phyloP scores from a whole-genome alignment of 2,329 filamentous ascomycete species.

The Daldinia sp. region DNA sequence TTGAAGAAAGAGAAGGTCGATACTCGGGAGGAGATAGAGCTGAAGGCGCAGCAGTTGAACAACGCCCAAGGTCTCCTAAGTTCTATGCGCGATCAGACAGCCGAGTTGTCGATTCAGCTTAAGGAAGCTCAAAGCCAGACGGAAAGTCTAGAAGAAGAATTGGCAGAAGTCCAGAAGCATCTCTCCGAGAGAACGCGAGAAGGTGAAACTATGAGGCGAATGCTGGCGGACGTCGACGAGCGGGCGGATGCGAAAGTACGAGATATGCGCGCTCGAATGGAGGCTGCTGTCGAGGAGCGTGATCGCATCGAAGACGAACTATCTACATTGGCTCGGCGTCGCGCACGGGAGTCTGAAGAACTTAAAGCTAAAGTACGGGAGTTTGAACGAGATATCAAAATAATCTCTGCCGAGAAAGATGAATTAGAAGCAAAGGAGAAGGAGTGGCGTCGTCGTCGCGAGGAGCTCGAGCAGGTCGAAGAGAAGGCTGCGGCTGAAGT shows the following conservation, averaged over 20 bases:
- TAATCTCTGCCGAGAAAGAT: slow-evolving; percentile 76
- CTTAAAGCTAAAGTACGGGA: slow-evolving; percentile 81
- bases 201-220: slow-evolving; percentile 90
- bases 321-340: slow-evolving; percentile 76
- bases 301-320: slow-evolving; percentile 93
- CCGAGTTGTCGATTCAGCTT: slow-evolving; percentile 88
- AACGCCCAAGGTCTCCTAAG: slow-evolving; percentile 86
- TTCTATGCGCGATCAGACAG: slow-evolving; percentile 91
- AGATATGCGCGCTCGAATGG: slow-evolving; percentile 89
- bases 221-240: slow-evolving; percentile 86
- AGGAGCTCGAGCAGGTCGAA: slow-evolving; percentile 77
- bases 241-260: slow-evolving; percentile 82
- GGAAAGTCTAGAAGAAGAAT: slow-evolving; percentile 90
- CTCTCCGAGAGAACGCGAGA: slow-evolving; percentile 89
- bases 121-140: slow-evolving; percentile 85
- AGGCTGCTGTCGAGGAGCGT: slow-evolving; percentile 90
- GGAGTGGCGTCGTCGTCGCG: slow-evolving; percentile 76
- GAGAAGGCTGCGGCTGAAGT: slow-evolving; percentile 76
- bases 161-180: slow-evolving; percentile 85
- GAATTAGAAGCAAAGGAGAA: slow-evolving; percentile 77
- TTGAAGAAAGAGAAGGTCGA: slow-evolving; percentile 72
- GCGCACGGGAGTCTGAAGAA: slow-evolving; percentile 86
- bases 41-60: slow-evolving; percentile 85
- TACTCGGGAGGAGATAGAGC: slow-evolving; percentile 79
- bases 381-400: slow-evolving; percentile 78